Evolutionary conservation across 148 eudicot genomes (phyloP), one percentile per base, ranked within the genome.

Genomic region (Heliamphora exappendiculata): DNA sequence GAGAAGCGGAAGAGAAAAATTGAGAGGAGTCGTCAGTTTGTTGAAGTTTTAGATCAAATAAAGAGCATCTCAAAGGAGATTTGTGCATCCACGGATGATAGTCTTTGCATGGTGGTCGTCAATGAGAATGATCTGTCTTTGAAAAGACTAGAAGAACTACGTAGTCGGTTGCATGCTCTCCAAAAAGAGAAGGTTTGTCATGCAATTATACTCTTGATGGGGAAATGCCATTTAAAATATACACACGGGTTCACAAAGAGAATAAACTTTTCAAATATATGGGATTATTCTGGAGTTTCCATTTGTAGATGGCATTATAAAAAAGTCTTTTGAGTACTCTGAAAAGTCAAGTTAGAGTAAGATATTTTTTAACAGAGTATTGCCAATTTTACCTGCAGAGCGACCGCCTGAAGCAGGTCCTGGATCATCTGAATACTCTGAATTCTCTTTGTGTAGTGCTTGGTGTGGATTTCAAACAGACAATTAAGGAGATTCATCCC

Each of bases 71-170:
- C 88, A 24, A 85, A 74, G 78, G 96, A 91, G 86, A 85, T 93
- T 22, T 70, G 67, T 78, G 24, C 58, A 53, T 79, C 86, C 63
- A 20, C 75, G 7, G 83, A 73, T 53, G 87, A 81, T n/a, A 60
- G 75, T 63, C 14, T 19, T 20, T 49, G n/a, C 70, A 65, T 63
- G 5, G 73, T 14, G 73, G 70, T 49, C 75, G 53, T 81, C 60
- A 91, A 90, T 70, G 90, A 90, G 77, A 84, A 66, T 70, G 93
- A 93, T 78, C 71, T 91, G 78, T 88, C 96, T 29, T 67, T 90
- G 86, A 88, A 79, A 75, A 88, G 84, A 77, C 53, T 91, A 47
- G 94, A 89, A 33, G 91, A 84, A 39, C 75, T 93, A 73, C 82
- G 78, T 34, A 63, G 41, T 66, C 85, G 79, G 58, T 82, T 91